These are phyloP conservation scores for Talaromyces rugulosus DNA, from an alignment of 2,329 filamentous ascomycete genomes.

Conservation along the genomic window DNA sequence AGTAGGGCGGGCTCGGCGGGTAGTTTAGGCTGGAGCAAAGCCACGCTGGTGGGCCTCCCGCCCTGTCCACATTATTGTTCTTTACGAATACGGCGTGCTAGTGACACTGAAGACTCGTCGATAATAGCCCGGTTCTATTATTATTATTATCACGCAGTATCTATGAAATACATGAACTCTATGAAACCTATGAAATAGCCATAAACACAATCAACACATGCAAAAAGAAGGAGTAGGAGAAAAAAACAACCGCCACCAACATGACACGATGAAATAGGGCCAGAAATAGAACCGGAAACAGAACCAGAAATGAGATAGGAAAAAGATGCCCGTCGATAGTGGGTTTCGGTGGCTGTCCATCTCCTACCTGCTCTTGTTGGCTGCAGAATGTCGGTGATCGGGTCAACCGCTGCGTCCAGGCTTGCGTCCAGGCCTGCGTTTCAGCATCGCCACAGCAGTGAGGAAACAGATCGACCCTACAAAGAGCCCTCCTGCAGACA, in stretches of 20 bases:
- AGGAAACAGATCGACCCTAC: neutral
- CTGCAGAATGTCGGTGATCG: no score
- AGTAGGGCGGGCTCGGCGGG: neutral
- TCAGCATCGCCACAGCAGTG: neutral
- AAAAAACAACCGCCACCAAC: neutral
- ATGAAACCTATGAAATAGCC: no score
- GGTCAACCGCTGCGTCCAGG: no score
- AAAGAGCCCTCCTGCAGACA: neutral
- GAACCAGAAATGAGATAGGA: neutral
- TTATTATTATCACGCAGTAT: neutral
- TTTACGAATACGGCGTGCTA: neutral
- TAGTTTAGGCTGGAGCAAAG: neutral
- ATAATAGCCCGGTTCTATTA: neutral
- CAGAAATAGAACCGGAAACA: neutral
- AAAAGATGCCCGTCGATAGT: neutral
- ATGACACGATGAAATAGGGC: neutral
- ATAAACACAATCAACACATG: neutral
- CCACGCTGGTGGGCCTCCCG: neutral
- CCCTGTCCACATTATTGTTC: neutral
- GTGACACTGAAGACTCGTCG: neutral
- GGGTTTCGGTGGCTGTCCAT: neutral
- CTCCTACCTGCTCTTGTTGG: neutral
- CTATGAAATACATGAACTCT: neutral
- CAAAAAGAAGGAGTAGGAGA: no score
- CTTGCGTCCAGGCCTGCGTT: neutral